Conservation (phyloP, 2,329 filamentous ascomycete species). For the Hirsutella thompsonii region DNA sequence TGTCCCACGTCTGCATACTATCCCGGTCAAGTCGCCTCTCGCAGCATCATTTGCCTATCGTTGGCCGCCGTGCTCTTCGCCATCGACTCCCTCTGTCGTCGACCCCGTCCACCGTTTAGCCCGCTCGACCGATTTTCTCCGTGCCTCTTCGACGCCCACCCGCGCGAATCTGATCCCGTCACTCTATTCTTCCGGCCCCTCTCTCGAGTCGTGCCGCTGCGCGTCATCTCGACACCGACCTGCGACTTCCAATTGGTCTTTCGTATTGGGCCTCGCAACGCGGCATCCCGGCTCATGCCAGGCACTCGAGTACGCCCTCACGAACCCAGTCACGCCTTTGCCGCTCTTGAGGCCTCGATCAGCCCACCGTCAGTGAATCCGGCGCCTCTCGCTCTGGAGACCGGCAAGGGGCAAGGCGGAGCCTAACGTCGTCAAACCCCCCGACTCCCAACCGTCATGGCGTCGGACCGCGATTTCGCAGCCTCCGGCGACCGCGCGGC, state of each 20-base stretch:
- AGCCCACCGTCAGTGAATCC: not conserved
- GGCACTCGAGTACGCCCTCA: conserved; percentile 17
- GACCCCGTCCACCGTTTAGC: too few relatives aligned
- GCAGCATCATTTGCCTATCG: not conserved
- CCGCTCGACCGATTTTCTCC: not conserved
- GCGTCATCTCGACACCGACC: conserved; percentile 6
- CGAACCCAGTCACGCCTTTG: conserved; percentile 18
- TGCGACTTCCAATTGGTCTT: conserved; percentile 14
- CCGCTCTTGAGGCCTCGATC: conserved; percentile 15
- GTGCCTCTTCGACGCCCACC: not conserved
- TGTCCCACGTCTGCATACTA: too few relatives aligned
- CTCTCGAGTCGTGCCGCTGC: conserved; percentile 3
- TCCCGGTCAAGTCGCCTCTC: too few relatives aligned
- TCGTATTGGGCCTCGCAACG: conserved; percentile 7
- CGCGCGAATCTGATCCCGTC: not conserved
- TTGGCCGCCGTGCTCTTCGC: conserved; percentile 1
- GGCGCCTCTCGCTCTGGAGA: not conserved
- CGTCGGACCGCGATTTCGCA: conserved; percentile 32
- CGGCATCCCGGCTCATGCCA: conserved; percentile 21
- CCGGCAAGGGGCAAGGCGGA: not conserved
- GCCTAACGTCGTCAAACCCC: conserved; percentile 4
- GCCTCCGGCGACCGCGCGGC: conserved; percentile 14
- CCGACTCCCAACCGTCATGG: conserved; percentile 23
- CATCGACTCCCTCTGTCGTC: too few relatives aligned
- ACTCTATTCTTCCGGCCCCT: not conserved